Evolutionary conservation across 768 basidiomycete species (phyloP), one percentile per base, ranked within the genome.

Genomic region (Russula virescens): DNA sequence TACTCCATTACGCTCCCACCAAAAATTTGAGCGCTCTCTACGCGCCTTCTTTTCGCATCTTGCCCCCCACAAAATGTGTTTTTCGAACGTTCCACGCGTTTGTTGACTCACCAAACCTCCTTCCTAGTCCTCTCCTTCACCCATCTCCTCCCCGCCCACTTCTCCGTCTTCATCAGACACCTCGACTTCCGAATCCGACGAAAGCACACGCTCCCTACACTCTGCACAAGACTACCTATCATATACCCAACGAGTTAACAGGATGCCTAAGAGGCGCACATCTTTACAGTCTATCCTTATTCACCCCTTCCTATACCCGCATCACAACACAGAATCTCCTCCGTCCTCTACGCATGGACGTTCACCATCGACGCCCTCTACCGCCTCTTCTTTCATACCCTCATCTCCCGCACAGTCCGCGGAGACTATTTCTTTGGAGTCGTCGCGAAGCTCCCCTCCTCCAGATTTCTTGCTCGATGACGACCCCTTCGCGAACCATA

Each of bases 401-500:
- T 35, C 66, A n/a, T 47, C 50, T 13, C 43, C 60, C 47, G 25
- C 43, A 21, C 52, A 55, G 26, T 40, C 49, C 42, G 26, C 46
- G 10, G 64, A 54, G 26, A 21, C 51, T 16, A 9, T 26, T 43
- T 23, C 51, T 52, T 31, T 55, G 31, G 64, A 65, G 6, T 63
- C 70, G 23, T 48, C 69, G 45, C 66, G 71, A 47, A 67, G 69
- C 66, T 69, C 72, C 49, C 64, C 76, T 43, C 70, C 75, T 19
- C 69, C 73, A 10, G 69, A 73, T 67, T 60, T 66, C 48, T 77
- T 88, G 21, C 75, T 87, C 26, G 88, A 89, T 68, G 83, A 86
- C 55, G 88, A 90, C 68, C 88, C 88, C 2, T 90, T 90, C 68
- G 88, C 88, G 23, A 83, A 85, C 63, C 75, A 86, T 16, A 74